Base-by-base conservation (phyloP, 495 filamentous ascomycete species). In the Penicillium subrubescens region DNA sequence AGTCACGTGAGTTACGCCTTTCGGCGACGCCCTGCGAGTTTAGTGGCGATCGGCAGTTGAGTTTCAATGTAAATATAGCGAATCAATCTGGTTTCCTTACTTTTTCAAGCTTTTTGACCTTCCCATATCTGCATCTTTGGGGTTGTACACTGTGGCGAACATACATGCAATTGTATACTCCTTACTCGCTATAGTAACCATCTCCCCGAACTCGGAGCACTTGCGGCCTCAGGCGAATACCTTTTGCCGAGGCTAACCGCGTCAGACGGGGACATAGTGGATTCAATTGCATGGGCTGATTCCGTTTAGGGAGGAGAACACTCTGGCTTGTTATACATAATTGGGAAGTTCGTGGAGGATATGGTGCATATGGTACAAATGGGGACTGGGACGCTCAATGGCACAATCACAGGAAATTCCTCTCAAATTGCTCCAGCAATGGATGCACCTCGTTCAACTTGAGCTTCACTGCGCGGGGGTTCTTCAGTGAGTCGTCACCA, bases 391-490 rank as follows among this genome's bases (percentile, higher is more conserved):
- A 29, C 65, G 60, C 59, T 61, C 27, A 58, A 48, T 25, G 53
- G 33, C 8, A 57, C 17, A 25, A 35, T 67, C 44, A 72, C 19
- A 72, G 44, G 72, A 81, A 83, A 17, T 71, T 71, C 67, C 68
- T 75, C 68, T 81, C 79, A 46, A 82, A 60, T 56, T 81, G 68
- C 29, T 78, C 72, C 68, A 83, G 66, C 33, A 83, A 59, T 8
- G 64, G 67, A 63, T 81, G 75, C 35, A 81, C 80, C 8, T 77
- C 65, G 29, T 78, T 73, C 31, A 82, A 63, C 57, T 70, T 64
- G 37, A 82, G 46, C 43, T 77, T 73, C 17, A 83, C 69, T 5
- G 78, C 76, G 17, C 77, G 73, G 23, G 76, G 76, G 17, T 82
- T 80, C 51, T 75, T 57, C 54, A 77, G 55, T 8, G 74, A 73